Conservation (phyloP, 2,329 filamentous ascomycete species). For the Aspergillus fijiensis region DNA sequence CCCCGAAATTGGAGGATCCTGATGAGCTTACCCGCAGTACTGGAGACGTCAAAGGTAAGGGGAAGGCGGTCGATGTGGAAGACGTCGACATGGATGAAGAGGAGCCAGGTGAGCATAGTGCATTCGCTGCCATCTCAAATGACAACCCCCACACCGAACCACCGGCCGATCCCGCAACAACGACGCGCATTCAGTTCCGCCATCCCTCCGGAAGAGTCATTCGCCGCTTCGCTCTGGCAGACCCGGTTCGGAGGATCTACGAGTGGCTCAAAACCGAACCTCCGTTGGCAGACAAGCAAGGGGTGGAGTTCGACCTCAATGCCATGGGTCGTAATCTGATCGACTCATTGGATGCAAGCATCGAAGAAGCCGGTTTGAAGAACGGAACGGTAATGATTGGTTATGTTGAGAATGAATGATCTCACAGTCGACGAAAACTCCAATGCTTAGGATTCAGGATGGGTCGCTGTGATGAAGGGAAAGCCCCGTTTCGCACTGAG, state of each 20-base stretch:
- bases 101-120: constrained; percentile 35
- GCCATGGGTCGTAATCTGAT: constrained; percentile 85
- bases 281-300: constrained; percentile 76
- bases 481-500: neutral
- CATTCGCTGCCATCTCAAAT: constrained; percentile 71
- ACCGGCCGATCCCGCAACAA: constrained; percentile 64
- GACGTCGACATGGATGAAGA: constrained; percentile 39
- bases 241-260: constrained; percentile 79
- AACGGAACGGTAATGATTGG: constrained; percentile 96
- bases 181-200: constrained; percentile 89
- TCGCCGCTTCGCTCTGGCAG: constrained; percentile 74
- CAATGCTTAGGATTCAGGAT: neutral
- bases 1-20: constrained; percentile 68
- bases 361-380: constrained; percentile 81
- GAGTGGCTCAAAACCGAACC: constrained; percentile 90
- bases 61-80: constrained; percentile 49
- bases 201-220: constrained; percentile 83
- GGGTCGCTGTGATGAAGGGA: neutral
- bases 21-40: constrained; percentile 78
- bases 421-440: neutral
- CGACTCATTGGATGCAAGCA: constrained; percentile 67
- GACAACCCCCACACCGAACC: constrained; percentile 77
- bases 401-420: constrained; percentile 62
- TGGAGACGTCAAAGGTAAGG: constrained; percentile 46
- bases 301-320: constrained; percentile 81